Base-by-base conservation (phyloP, 768 basidiomycete genomes). In the Lyophyllum decastes region DNA sequence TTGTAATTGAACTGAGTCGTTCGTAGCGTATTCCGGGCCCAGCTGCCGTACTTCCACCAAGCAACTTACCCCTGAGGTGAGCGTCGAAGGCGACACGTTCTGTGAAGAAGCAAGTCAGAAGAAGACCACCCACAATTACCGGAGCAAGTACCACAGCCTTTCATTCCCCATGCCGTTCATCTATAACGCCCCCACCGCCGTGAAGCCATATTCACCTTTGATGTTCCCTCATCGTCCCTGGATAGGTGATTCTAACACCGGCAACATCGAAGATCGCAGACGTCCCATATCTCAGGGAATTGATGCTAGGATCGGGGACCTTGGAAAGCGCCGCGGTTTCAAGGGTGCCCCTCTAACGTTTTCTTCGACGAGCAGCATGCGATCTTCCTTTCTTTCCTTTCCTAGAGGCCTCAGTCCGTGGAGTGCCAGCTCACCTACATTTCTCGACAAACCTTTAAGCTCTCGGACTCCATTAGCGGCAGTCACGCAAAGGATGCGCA, bases 271-370 rank as follows among this genome's bases (percentile, higher is more conserved):
- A 26, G 17, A 11, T 47, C 17, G 22, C 4, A 19, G 17, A 27
- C 51, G 16, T 27, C 44, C 34, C 5, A 2, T 26, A 27, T n/a
- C 34, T 19, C 40, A 57, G 45, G 24, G 41, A 27, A 50, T 54
- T 24, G 34, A 60, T 30, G 30, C 51, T 2, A 56, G 61, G 34
- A 66, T 67, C 11, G 68, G 65, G 4, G 64, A 62, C 22, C 67
- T 73, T 11, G 72, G 68, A 7, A 64, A 64, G 61, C 66, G 72
- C 12, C 63, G 72, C 46, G 72, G 72, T 14, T 71, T 73, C 59
- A 72, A 69, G 52, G 72, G 72, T 24, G 65, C 71, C 16, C 66
- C 71, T 17, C 53, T 70, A 11, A 12, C 16, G 35, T 64, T 64
- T 14, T 22, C 49, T 25, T 26, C 44, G 43, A 62, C 62, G 0